Evolutionary conservation across 2,329 filamentous ascomycete genomes (phyloP).

Genomic region (Bimuria novae-zelandiae): DNA sequence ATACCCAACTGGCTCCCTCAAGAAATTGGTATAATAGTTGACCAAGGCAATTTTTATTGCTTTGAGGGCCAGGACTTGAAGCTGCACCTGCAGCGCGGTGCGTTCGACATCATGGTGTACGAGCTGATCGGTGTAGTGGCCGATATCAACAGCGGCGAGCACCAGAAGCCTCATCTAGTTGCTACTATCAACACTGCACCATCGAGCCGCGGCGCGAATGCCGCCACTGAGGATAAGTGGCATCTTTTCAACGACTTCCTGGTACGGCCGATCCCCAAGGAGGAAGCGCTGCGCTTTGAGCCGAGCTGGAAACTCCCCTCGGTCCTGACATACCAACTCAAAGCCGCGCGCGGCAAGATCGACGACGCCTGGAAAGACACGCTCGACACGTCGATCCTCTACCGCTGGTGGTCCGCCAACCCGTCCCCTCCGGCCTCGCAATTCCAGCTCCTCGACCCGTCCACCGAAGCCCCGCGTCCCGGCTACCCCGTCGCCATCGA

Average conservation of each 20-base stretch:
- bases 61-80: slow-evolving; percentile 91
- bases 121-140: slow-evolving; percentile 88
- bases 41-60: slow-evolving; percentile 90
- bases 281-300: slow-evolving; percentile 89
- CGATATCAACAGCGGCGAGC: slow-evolving; percentile 83
- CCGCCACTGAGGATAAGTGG: slow-evolving; percentile 70
- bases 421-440: slow-evolving; percentile 54
- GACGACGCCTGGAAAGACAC: slow-evolving; percentile 85
- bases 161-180: slow-evolving; percentile 88
- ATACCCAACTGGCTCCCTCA: slow-evolving; percentile 89
- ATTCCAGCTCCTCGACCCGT: slow-evolving; percentile 62
- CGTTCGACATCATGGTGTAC: slow-evolving; percentile 83
- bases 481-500: slow-evolving; percentile 85
- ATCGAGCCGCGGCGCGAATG: slow-evolving; percentile 58
- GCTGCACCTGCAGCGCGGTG: slow-evolving; percentile 75
- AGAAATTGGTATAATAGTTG: slow-evolving; percentile 89
- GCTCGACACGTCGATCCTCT: slow-evolving; percentile 84
- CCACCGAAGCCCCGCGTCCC: slow-evolving; percentile 68
- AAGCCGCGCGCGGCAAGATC: slow-evolving; percentile 77
- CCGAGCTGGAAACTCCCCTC: slow-evolving; percentile 91
- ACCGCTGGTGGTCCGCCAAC: slow-evolving; percentile 66
- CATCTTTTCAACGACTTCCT: slow-evolving; percentile 98
- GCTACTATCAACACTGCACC: slow-evolving; percentile 85
- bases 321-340: slow-evolving; percentile 83
- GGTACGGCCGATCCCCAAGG: slow-evolving; percentile 76